phyloP scores from a whole-genome alignment of 805 yeast genomes.

The Brettanomyces sp. region DNA sequence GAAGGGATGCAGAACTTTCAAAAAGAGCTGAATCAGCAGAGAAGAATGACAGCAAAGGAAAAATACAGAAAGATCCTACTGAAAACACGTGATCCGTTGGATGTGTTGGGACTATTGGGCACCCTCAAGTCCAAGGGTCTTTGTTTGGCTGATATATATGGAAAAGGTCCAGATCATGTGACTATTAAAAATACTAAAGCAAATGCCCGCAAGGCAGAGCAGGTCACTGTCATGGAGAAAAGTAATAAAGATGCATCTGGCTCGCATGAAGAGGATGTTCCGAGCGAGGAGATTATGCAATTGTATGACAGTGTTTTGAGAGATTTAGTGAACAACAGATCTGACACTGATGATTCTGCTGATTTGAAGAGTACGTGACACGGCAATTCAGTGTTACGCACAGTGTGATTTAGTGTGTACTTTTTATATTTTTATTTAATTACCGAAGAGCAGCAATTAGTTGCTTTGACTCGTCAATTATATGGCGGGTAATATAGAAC shows the following conservation, averaged over 20 bases:
- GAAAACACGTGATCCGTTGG: conserved; percentile 10
- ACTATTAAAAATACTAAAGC: neutral
- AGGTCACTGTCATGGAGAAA: neutral
- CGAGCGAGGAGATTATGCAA: conserved; percentile 3
- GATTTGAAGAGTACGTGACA: too few relatives aligned
- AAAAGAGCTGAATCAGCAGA: neutral
- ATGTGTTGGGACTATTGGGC: conserved; percentile 8
- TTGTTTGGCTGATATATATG: conserved; percentile 8
- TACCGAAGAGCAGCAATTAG: too few relatives aligned
- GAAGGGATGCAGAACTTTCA: neutral
- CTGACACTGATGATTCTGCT: too few relatives aligned
- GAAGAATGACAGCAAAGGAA: neutral
- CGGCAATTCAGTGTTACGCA: too few relatives aligned
- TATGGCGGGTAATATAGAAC: too few relatives aligned
- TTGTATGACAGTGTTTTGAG: conserved; percentile 19
- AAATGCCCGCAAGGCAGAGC: neutral
- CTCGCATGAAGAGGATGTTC: neutral
- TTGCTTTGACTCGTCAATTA: too few relatives aligned
- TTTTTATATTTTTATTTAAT: too few relatives aligned
- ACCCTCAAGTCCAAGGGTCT: conserved; percentile 5
- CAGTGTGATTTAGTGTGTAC: too few relatives aligned
- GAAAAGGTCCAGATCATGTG: conserved; percentile 1
- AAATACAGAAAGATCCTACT: conserved; percentile 3
- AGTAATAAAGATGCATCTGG: neutral
- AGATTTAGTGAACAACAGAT: conserved; percentile 11